Percentiles rank a stretch among this genome's conserved stretches.
These are phyloP conservation scores for Cladosporium phlei DNA, from an alignment of 2,329 filamentous ascomycete species.

Conservation along the genomic window DNA sequence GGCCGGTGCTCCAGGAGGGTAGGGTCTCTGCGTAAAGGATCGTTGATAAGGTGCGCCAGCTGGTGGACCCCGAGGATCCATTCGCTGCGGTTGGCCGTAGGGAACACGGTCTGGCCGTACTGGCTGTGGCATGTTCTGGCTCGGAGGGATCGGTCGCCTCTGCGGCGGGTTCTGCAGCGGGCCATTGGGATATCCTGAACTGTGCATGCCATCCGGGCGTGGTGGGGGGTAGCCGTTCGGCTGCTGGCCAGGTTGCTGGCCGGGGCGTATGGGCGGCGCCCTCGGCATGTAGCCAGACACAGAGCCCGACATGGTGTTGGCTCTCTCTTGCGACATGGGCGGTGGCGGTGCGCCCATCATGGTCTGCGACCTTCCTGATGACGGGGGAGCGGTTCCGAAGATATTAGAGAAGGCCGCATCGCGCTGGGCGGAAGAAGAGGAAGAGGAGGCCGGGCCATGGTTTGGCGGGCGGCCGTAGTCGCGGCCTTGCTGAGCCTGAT, in stretches of 20 bases:
- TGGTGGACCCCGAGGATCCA: conserved; percentile 55
- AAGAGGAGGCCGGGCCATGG: conserved; percentile 51
- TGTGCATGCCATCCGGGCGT: conserved; percentile 5
- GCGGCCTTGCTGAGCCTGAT: conserved; percentile 58
- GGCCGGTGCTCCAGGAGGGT: conserved; percentile 42
- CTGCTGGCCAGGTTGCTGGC: conserved; percentile 18
- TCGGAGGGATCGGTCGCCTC: conserved; percentile 36
- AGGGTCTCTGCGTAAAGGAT: conserved; percentile 30
- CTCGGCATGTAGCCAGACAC: conserved; percentile 55
- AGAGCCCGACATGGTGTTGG: conserved; percentile 60
- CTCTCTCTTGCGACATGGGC: conserved; percentile 60
- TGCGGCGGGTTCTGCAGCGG: conserved; percentile 35
- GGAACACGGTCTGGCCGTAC: conserved; percentile 60
- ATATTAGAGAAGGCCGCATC: conserved; percentile 96
- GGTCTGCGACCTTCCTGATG: conserved; percentile 79
- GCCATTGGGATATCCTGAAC: conserved; percentile 2
- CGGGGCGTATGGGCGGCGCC: conserved; percentile 55
- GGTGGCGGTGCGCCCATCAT: conserved; percentile 77
- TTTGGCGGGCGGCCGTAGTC: conserved; percentile 46
- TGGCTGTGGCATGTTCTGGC: conserved; percentile 57
- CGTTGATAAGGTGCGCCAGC: conserved; percentile 44
- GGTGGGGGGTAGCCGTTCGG: conserved; percentile 32
- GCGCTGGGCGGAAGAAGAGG: conserved; percentile 61
- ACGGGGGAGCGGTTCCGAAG: conserved; percentile 78
- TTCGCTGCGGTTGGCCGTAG: conserved; percentile 68